Conservation (phyloP, 176 grass and related monocot genomes). For the Zoysia japonica region DNA sequence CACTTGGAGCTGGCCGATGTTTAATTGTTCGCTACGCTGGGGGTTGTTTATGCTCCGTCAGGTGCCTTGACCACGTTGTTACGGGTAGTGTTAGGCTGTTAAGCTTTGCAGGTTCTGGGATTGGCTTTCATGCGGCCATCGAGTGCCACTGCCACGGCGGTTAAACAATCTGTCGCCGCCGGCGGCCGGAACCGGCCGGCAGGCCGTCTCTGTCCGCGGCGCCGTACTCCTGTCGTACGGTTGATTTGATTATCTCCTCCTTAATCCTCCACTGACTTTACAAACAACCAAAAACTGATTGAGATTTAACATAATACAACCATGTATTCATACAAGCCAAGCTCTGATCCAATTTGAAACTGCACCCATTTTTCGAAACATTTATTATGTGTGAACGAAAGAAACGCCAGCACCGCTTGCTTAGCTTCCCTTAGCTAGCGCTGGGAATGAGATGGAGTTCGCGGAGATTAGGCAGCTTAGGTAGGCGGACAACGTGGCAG, state of each 20-base stretch:
- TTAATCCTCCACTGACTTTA: not conserved
- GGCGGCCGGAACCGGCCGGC: not conserved
- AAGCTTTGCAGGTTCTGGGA: not conserved
- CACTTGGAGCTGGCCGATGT: slow-evolving; percentile 22
- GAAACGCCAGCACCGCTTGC: not conserved
- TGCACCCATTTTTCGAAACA: too few species aligned
- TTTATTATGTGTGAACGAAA: too few species aligned
- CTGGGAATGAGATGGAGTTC: not conserved
- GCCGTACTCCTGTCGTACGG: slow-evolving; percentile 1
- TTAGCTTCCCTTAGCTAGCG: not conserved
- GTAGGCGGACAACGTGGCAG: not conserved
- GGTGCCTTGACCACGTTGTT: not conserved
- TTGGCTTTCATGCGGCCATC: slow-evolving; percentile 12
- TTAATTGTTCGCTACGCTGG: not conserved
- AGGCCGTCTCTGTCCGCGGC: slow-evolving; percentile 8
- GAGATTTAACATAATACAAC: not conserved
- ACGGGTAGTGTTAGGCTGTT: not conserved
- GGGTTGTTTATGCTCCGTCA: not conserved
- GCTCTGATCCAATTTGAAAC: not conserved
- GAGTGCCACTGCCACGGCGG: not conserved
- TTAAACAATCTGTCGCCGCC: slow-evolving; percentile 14
- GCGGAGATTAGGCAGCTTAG: not conserved
- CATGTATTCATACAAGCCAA: not conserved
- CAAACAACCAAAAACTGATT: not conserved
- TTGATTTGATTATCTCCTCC: not conserved